These are phyloP conservation scores for Populus hybrid DNA, from an alignment of 441 rosid genomes.

Conservation along the genomic window DNA sequence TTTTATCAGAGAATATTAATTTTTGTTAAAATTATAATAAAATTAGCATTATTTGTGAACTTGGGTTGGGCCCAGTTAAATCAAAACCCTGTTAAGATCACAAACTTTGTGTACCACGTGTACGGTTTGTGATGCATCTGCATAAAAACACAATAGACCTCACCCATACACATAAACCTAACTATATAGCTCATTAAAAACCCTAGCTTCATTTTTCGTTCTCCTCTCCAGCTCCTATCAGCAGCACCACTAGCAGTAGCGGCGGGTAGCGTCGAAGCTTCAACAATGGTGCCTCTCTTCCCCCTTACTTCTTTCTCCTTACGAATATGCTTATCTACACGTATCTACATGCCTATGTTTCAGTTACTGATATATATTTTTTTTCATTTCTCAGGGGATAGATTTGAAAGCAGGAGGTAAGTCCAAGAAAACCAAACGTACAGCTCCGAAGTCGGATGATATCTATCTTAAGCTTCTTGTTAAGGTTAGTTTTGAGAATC, in stretches of 20 bases:
- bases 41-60: too few species aligned
- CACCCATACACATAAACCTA: not conserved
- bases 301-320: not conserved
- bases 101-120: not conserved
- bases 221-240: not conserved
- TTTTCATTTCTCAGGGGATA: constrained; percentile 54
- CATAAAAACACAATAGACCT: not conserved
- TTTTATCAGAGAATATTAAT: too few species aligned
- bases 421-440: constrained; percentile 83
- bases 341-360: not conserved
- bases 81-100: not conserved
- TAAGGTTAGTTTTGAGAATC: constrained; percentile 14
- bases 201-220: constrained; percentile 30
- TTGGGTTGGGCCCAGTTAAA: not conserved
- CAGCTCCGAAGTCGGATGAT: constrained; percentile 85
- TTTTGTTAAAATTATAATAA: too few species aligned
- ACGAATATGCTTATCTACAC: not conserved
- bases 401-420: constrained; percentile 94
- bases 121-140: not conserved
- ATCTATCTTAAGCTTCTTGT: constrained; percentile 61
- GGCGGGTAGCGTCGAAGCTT: constrained; percentile 6
- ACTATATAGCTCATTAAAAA: constrained; percentile 26
- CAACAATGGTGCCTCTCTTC: constrained; percentile 36
- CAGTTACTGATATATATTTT: not conserved
- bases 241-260: constrained; percentile 1